phyloP scores from a whole-genome alignment of 495 filamentous ascomycete species.

The Penicillium arizonense region DNA sequence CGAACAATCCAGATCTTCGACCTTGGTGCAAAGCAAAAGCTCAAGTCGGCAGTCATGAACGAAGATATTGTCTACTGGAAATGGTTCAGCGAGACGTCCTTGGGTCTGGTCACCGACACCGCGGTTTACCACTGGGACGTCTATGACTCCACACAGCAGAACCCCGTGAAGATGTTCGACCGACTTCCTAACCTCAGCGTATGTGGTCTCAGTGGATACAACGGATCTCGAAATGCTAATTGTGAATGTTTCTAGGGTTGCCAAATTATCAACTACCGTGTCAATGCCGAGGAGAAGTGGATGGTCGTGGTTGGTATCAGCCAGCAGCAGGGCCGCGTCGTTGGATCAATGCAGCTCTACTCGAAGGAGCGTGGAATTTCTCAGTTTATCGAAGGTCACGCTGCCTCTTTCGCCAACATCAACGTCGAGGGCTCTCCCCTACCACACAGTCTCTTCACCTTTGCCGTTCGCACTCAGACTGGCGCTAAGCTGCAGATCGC shows the following conservation, averaged over 20 bases:
- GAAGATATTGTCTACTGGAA: constrained; percentile 99
- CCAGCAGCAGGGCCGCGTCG: constrained; percentile 86
- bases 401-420: constrained; percentile 89
- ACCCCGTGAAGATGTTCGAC: constrained; percentile 89
- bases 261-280: constrained; percentile 99
- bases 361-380: constrained; percentile 94
- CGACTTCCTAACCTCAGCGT: constrained; percentile 84
- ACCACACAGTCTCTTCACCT: constrained; percentile 95
- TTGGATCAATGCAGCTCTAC: constrained; percentile 94
- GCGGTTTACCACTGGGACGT: constrained; percentile 98
- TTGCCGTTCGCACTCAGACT: constrained; percentile 82
- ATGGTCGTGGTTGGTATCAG: constrained; percentile 97
- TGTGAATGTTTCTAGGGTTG: constrained; percentile 57
- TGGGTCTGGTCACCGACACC: constrained; percentile 87
- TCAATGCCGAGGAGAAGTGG: constrained; percentile 95
- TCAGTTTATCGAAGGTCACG: constrained; percentile 96
- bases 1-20: constrained; percentile 98
- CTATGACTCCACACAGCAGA: constrained; percentile 70
- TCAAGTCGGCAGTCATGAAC: constrained; percentile 91
- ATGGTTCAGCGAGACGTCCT: constrained; percentile 85
- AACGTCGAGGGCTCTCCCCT: constrained; percentile 82
- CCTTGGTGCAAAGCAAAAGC: constrained; percentile 81
- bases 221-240: constrained; percentile 11
- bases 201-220: constrained; percentile 32
- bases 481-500: constrained; percentile 97